Evolutionary conservation across 78 protist genomes (phyloP).

Genomic region (Dictyostelium capitatum): DNA sequence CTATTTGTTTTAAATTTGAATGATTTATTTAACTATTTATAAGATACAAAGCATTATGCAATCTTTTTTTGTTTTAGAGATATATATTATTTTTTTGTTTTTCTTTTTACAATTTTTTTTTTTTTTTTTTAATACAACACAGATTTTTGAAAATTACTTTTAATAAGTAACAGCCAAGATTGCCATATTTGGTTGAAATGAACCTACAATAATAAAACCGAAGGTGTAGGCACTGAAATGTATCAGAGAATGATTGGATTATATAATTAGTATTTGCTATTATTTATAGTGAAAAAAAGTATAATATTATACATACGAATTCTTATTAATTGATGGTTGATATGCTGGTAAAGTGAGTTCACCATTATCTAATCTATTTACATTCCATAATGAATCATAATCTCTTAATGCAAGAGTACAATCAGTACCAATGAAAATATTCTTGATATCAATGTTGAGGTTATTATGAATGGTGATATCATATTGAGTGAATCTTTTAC

Average conservation of each 20-base stretch:
- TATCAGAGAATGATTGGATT: not conserved
- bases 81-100: not conserved
- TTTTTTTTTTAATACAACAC: too few species aligned
- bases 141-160: not conserved
- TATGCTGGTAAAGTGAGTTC: not conserved
- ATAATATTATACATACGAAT: not conserved
- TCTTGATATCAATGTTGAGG: not conserved
- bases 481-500: conserved; percentile 1
- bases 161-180: conserved; percentile 12
- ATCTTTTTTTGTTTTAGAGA: not conserved
- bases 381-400: conserved; percentile 18
- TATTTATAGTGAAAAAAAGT: too few species aligned
- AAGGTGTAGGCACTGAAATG: not conserved
- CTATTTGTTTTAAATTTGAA: too few species aligned
- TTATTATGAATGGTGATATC: not conserved
- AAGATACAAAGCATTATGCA: not conserved
- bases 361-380: not conserved
- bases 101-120: not conserved
- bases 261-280: not conserved
- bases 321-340: not conserved
- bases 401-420: not conserved
- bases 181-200: not conserved
- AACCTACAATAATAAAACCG: not conserved
- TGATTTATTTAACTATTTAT: too few species aligned
- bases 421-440: conserved; percentile 24